These are phyloP conservation scores for Naegleria fowleri DNA, from an alignment of 208 protist species.

Conservation along the genomic window DNA sequence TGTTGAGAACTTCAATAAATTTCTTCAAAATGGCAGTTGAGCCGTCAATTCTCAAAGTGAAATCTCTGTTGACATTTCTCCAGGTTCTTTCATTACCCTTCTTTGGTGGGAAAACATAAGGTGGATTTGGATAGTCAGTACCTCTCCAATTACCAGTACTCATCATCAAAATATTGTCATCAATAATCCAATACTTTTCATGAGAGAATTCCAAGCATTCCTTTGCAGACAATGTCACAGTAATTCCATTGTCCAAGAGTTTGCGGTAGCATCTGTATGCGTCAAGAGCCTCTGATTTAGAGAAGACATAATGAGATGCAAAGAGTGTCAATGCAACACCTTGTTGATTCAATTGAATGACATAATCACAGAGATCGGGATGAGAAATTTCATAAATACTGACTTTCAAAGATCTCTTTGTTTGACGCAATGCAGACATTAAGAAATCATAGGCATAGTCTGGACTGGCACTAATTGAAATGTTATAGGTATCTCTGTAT, in stretches of 20 bases:
- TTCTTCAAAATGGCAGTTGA: neutral
- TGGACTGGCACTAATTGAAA: conserved; percentile 39
- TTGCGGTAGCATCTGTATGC: conserved; percentile 39
- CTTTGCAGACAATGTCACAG: conserved; percentile 33
- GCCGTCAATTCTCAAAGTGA: conserved; percentile 40
- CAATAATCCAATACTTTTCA: conserved; percentile 49
- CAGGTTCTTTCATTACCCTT: conserved; percentile 15
- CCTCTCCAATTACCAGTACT: conserved; percentile 44
- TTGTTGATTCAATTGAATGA: conserved; percentile 35
- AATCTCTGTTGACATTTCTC: conserved; percentile 46
- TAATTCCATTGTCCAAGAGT: conserved; percentile 29
- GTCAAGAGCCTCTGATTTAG: conserved; percentile 31
- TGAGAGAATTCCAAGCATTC: conserved; percentile 41
- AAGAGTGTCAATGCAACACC: conserved; percentile 35
- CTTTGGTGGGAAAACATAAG: conserved; percentile 31
- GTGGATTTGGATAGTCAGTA: conserved; percentile 44
- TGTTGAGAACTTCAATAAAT: neutral
- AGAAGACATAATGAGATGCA: conserved; percentile 45
- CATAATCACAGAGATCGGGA: conserved; percentile 33
- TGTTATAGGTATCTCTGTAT: neutral
- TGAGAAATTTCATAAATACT: conserved; percentile 46
- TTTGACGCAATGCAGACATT: conserved; percentile 14
- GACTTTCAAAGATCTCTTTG: conserved; percentile 28
- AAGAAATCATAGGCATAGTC: conserved; percentile 36
- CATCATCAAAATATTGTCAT: conserved; percentile 37